Evolutionary conservation across 768 basidiomycete species (phyloP).

Genomic region (Termitomyces sp.): DNA sequence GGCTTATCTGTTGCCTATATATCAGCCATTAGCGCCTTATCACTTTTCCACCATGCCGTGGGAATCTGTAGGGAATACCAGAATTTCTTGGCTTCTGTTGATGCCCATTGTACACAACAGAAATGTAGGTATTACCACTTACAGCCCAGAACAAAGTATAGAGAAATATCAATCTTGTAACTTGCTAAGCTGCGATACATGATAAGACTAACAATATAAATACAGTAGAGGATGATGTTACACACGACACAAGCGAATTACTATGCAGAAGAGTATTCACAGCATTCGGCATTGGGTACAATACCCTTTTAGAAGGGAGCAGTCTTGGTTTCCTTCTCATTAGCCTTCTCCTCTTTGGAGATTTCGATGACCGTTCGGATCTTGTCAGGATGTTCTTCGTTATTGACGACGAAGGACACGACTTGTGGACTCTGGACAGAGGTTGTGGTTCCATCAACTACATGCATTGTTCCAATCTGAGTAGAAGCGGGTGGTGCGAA

Average conservation of each 20-base stretch:
- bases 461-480: slow-evolving; percentile 1
- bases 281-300: not conserved
- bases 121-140: no score
- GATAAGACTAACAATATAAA: not conserved
- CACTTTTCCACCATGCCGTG: no score
- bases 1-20: no score
- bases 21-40: no score
- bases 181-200: not conserved
- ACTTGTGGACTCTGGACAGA: slow-evolving; percentile 1
- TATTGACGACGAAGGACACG: slow-evolving; percentile 5
- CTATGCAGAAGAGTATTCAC: no score
- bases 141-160: not conserved
- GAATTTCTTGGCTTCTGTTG: no score
- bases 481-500: slow-evolving; percentile 7
- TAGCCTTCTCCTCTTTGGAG: not conserved
- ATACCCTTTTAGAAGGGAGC: not conserved
- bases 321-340: slow-evolving; percentile 9
- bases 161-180: not conserved
- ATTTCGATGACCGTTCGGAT: not conserved
- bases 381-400: slow-evolving; percentile 1
- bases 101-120: no score
- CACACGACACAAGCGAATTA: not conserved
- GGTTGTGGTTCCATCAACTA: not conserved
- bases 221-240: not conserved
- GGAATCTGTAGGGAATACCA: no score